These are phyloP conservation scores for Daldinia decipiens DNA, from an alignment of 495 filamentous ascomycete genomes.

Conservation along the genomic window DNA sequence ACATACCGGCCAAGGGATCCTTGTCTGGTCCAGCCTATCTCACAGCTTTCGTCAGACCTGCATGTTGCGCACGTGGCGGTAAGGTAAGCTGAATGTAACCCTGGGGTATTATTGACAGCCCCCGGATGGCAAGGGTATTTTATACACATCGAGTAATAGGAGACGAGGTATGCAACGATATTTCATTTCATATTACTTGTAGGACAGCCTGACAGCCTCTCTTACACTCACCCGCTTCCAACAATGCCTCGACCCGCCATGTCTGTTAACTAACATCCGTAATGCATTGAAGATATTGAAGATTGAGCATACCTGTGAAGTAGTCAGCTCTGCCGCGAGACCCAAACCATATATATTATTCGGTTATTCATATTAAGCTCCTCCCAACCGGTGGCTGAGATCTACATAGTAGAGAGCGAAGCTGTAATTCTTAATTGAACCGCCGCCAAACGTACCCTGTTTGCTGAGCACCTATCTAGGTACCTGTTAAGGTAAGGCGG, in stretches of 20 bases:
- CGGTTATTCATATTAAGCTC: not conserved
- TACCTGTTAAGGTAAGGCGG: not conserved
- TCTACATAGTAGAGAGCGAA: not conserved
- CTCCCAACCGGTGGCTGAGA: not conserved
- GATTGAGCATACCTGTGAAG: not conserved
- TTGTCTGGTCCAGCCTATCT: constrained; percentile 37
- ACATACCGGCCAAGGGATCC: constrained; percentile 39
- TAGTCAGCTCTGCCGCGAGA: not conserved
- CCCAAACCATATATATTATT: not conserved
- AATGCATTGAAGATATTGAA: not conserved
- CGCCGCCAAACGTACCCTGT: not conserved
- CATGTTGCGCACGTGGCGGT: constrained; percentile 47
- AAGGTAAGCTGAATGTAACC: constrained; percentile 40
- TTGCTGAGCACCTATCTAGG: not conserved
- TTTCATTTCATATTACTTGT: constrained; percentile 2
- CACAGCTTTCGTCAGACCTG: constrained; percentile 44
- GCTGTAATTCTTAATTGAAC: not conserved
- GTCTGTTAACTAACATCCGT: not conserved
- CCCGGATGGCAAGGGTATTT: constrained; percentile 17
- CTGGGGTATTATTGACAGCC: constrained; percentile 27
- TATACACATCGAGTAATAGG: not conserved
- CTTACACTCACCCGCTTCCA: not conserved
- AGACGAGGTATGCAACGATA: constrained; percentile 8
- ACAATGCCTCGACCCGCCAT: not conserved
- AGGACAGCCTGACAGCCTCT: not conserved